Evolutionary conservation across 768 basidiomycete species (phyloP).

Genomic region (Infundibulicybe gibba): DNA sequence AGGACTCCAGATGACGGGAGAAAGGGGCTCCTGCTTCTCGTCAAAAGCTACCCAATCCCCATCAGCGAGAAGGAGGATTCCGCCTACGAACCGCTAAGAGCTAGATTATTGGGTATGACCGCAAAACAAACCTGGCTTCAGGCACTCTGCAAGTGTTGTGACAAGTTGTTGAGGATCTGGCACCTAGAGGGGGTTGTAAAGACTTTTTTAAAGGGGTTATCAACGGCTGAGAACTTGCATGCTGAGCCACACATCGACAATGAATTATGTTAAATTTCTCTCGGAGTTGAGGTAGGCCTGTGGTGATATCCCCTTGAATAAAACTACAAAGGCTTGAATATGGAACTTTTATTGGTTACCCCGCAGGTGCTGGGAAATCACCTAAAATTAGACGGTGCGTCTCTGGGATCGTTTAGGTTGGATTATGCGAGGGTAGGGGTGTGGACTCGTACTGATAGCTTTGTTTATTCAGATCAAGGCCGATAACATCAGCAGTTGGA

Average conservation of each 20-base stretch:
- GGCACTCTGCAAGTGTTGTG: conserved; percentile 7
- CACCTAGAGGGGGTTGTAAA: conserved; percentile 9
- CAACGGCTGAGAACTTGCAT: conserved; percentile 10
- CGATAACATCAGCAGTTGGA: conserved; percentile 17
- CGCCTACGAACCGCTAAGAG: conserved; percentile 10
- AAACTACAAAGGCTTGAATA: conserved; percentile 12
- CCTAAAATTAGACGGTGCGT: conserved; percentile 9
- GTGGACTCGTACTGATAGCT: conserved; percentile 10
- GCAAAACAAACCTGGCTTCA: conserved; percentile 14
- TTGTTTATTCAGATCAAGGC: conserved; percentile 18
- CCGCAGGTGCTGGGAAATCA: not conserved
- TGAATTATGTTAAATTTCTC: conserved; percentile 19
- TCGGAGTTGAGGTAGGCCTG: conserved; percentile 13
- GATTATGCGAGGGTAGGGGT: not conserved
- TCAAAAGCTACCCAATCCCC: conserved; percentile 15
- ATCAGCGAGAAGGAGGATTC: conserved; percentile 17
- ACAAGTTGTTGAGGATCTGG: conserved; percentile 11
- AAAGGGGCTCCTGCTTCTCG: conserved; percentile 11
- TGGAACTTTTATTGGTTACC: not conserved
- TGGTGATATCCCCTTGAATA: conserved; percentile 14
- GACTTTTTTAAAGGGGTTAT: not conserved
- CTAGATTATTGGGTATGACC: not conserved
- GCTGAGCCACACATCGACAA: conserved; percentile 20
- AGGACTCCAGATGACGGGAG: conserved; percentile 9
- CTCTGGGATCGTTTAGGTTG: not conserved